Evolutionary conservation across 345 rosid genomes (phyloP), one percentile per base, ranked within the genome.

Genomic region (Eucalyptus fibrosa): DNA sequence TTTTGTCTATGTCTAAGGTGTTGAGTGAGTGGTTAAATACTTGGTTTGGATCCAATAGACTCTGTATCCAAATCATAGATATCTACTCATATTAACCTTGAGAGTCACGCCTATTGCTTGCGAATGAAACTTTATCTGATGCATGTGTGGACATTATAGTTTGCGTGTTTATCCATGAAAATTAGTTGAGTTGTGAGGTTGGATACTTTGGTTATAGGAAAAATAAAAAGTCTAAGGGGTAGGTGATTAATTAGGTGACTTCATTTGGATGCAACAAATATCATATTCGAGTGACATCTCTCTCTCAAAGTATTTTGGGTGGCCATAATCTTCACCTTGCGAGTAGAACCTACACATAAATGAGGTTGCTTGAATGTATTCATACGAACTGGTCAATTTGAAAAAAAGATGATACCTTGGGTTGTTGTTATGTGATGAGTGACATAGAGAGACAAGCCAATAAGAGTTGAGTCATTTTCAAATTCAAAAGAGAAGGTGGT

Each of bases 1-100:
- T 32, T 69, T 1, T 8, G 12, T 69, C 2, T 4, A 2, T 15
- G 37, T n/a, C 5, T 34, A 3, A 18, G 44, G 4, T 6, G 4
- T 69, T 32, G 42, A 34, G 26, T 19, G 44, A 37, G 82, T 37
- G 45, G 44, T 72, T 72, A 37, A 37, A 23, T 37, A 37, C 28
- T 72, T 37, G 28, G 14, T 72, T 72, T 7, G 8, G 14, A 40
- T 21, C 82, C 28, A 19, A 12, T 12, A 72, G 13, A 19, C 12
- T 10, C 28, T 5, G 23, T 72, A 19, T 10, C 42, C 45, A 37
- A 72, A 69, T 69, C 81, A 34, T 0, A 18, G 7, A 34, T 16
- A 67, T 21, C 14, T 21, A 11, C 14, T 37, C 28, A 3, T 19
- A 72, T 37, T 72, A 40, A 72, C 45, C 15, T 72, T 21, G 2